These are phyloP conservation scores for Sonneratia alba DNA, from an alignment of 345 rosid genomes.

Conservation along the genomic window DNA sequence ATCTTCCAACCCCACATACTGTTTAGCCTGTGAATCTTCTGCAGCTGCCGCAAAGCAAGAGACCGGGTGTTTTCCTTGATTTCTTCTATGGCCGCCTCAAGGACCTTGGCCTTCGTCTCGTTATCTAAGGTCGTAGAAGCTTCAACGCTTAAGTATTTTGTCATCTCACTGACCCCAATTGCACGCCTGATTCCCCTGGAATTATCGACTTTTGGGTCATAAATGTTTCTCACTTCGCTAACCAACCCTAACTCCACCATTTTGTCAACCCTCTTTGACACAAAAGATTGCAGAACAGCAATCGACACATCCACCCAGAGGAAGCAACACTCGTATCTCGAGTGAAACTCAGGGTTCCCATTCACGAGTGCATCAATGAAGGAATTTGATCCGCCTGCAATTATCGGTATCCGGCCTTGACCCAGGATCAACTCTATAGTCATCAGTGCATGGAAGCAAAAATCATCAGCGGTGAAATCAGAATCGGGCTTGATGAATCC, in stretches of 20 bases:
- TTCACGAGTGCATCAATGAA: conserved; percentile 21
- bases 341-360: conserved; percentile 10
- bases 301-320: conserved; percentile 25
- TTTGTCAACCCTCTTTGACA: conserved; percentile 19
- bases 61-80: conserved; percentile 20
- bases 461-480: conserved; percentile 19
- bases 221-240: conserved; percentile 19
- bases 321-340: conserved; percentile 18
- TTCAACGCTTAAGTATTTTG: conserved; percentile 8
- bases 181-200: conserved; percentile 22
- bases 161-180: conserved; percentile 29
- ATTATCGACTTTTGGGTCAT: conserved; percentile 14
- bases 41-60: conserved; percentile 18
- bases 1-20: conserved; percentile 15
- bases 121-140: neutral
- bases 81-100: conserved; percentile 15
- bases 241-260: conserved; percentile 25
- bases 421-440: conserved; percentile 11
- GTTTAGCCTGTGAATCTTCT: conserved; percentile 15
- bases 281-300: conserved; percentile 16
- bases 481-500: conserved; percentile 19
- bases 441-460: conserved; percentile 10
- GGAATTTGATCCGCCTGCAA: conserved; percentile 28
- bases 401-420: conserved; percentile 16
- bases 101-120: conserved; percentile 7